Percentiles rank a stretch among this genome's conserved stretches.
These are phyloP conservation scores for Lojkania enalia DNA, from an alignment of 2,329 filamentous ascomycete species.

Conservation along the genomic window DNA sequence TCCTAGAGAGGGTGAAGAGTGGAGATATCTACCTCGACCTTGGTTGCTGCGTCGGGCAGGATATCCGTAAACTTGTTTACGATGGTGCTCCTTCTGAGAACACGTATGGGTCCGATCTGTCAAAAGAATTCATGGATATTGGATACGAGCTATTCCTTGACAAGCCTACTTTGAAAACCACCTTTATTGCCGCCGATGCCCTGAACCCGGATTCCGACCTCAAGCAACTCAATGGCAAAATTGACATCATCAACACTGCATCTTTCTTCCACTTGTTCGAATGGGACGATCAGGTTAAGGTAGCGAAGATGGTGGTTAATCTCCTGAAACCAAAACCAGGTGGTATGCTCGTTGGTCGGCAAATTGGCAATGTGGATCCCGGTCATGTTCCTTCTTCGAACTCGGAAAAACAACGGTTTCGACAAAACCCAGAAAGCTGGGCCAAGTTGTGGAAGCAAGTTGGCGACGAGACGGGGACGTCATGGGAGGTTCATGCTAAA, in stretches of 20 bases:
- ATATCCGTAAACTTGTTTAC: conserved; percentile 49
- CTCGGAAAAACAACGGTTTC: conserved; percentile 36
- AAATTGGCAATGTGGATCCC: conserved; percentile 39
- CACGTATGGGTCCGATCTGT: conserved; percentile 48
- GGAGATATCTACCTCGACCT: conserved; percentile 47
- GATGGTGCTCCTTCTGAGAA: conserved; percentile 49
- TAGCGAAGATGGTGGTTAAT: conserved; percentile 35
- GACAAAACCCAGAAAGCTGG: conserved; percentile 45
- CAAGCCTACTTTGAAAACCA: conserved; percentile 48
- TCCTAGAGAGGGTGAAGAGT: conserved; percentile 39
- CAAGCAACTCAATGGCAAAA: conserved; percentile 41
- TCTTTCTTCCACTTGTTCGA: conserved; percentile 52
- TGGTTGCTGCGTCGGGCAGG: conserved; percentile 52
- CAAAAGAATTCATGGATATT: conserved; percentile 54
- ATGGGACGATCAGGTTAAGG: conserved; percentile 44
- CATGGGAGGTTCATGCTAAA: conserved; percentile 40
- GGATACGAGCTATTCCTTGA: conserved; percentile 52
- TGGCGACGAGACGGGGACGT: conserved; percentile 41
- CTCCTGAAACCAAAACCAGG: conserved; percentile 40
- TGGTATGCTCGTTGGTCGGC: conserved; percentile 46
- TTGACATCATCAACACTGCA: conserved; percentile 48
- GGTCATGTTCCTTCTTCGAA: too few relatives aligned
- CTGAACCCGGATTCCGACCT: conserved; percentile 35
- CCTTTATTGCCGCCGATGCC: conserved; percentile 59
- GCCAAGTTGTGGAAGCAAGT: conserved; percentile 45